A percentile compares a stretch with the other conserved stretches of the same genome.
phyloP scores from a whole-genome alignment of 768 basidiomycete genomes.

The Austroboletus festivus region DNA sequence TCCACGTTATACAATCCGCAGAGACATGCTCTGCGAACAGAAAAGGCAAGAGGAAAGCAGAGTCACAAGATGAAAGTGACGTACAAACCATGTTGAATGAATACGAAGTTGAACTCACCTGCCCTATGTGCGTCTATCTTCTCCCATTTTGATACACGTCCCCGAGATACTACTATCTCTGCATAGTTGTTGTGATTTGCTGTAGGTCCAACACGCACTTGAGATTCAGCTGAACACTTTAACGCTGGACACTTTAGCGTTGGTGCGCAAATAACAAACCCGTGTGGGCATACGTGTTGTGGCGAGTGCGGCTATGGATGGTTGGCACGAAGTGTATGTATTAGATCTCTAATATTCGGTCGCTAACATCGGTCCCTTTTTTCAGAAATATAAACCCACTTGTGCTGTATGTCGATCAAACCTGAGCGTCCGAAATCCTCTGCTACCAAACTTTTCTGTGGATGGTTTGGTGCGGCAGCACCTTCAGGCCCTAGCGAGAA shows the following conservation, averaged over 20 bases:
- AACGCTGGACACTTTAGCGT: conserved; percentile 39
- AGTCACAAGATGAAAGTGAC: conserved; percentile 19
- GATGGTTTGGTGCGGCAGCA: conserved; percentile 62
- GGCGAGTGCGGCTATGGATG: conserved; percentile 65
- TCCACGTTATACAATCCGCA: neutral
- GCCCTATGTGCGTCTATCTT: conserved; percentile 61
- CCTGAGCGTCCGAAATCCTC: conserved; percentile 38
- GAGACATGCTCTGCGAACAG: conserved; percentile 20
- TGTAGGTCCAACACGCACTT: conserved; percentile 42
- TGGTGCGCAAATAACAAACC: conserved; percentile 58
- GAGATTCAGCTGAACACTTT: neutral
- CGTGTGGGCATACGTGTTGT: conserved; percentile 74
- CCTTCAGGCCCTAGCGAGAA: conserved; percentile 44
- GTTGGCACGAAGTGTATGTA: conserved; percentile 50
- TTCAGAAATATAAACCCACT: conserved; percentile 40
- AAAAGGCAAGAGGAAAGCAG: conserved; percentile 46
- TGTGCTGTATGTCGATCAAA: conserved; percentile 61
- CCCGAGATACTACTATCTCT: neutral
- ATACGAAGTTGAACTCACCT: conserved; percentile 65
- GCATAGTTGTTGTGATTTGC: conserved; percentile 67
- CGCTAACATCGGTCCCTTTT: conserved; percentile 2
- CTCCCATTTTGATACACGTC: neutral
- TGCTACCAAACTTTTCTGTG: conserved; percentile 63
- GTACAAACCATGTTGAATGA: conserved; percentile 36
- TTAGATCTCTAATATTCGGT: neutral